Evolutionary conservation across 331 rosid genomes (phyloP), one percentile per base, ranked within the genome.

Genomic region (Quercus lobata): DNA sequence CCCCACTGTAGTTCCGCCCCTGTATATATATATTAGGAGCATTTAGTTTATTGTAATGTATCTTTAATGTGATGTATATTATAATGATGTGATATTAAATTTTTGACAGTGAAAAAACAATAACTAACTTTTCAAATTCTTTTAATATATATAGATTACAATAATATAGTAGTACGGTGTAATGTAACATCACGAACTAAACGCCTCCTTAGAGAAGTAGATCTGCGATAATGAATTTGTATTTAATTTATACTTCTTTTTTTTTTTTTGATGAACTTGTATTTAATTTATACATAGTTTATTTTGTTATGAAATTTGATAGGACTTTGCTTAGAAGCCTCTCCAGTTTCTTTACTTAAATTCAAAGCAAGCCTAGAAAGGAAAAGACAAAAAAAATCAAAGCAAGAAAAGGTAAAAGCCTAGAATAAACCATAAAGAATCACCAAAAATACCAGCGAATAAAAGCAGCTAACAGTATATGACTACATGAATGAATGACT

Each of bases 251-350:
- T 57, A n/a, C 7, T 27, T 27, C 0, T 1, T 27, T 27, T 27
- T 27, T 27, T 1, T 25, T 25, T 1, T n/a, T 25, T 1, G 27
- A 57, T n/a, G 63, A 18, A 18, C 2, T 57, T 6, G 25, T 57
- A 18, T 57, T n/a, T 41, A 41, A 9, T 57, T 18, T 57, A 57
- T 57, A n/a, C 7, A 57, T n/a, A 22, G 63, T 22, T 18, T 57
- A 16, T 1, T 7, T 8, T 22, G 5, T 57, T 1, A 11, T 49
- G 49, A 41, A 41, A 41, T 9, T 41, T 41, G 1, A 49, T 49
- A 15, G 35, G 44, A 35, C 60, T 66, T 78, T 46, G 72, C 68
- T 69, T 81, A 53, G 71, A 78, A 84, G 80, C 29, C 73, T 77
- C 78, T 21, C 78, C 72, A 58, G 5, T 21, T 77, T 72, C 72